These are phyloP conservation scores for Nicotiana sylvestris DNA, from an alignment of 257 asterid species.

Conservation along the genomic window DNA sequence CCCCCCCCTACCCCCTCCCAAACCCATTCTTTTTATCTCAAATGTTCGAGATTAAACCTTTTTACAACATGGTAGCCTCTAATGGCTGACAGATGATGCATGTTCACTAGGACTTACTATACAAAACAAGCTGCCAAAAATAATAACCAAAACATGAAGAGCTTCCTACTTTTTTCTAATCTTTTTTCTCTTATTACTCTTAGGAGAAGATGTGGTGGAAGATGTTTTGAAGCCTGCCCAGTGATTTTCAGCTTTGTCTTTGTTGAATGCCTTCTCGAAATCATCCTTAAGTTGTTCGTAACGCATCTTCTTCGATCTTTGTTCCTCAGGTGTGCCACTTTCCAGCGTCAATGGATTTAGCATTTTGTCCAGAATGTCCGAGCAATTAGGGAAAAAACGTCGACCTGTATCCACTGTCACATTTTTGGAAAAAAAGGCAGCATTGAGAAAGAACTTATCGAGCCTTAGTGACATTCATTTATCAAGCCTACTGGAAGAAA, in stretches of 20 bases:
- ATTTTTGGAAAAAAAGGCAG: neutral
- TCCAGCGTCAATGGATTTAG: constrained; percentile 56
- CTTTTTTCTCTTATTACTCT: constrained; percentile 28
- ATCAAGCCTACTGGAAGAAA: neutral
- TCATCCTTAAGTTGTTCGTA: constrained; percentile 72
- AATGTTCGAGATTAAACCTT: too few species aligned
- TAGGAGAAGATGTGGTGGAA: constrained; percentile 51
- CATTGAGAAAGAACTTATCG: neutral
- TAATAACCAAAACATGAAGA: too few species aligned
- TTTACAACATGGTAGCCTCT: too few species aligned
- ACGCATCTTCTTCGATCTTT: constrained; percentile 46
- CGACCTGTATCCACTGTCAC: constrained; percentile 62
- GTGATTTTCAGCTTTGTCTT: constrained; percentile 58
- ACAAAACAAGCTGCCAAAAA: too few species aligned
- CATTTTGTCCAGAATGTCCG: constrained; percentile 64
- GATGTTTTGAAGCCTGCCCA: constrained; percentile 29
- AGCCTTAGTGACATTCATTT: too few species aligned
- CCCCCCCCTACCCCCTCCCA: too few species aligned
- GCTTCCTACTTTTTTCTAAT: constrained; percentile 29
- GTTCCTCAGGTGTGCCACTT: constrained; percentile 67
- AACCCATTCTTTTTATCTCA: too few species aligned
- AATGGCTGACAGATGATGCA: too few species aligned
- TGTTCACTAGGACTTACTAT: too few species aligned
- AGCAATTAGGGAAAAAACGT: constrained; percentile 80
- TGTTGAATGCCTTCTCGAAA: constrained; percentile 63